Conservation (phyloP, 2,329 filamentous ascomycete species). For the Penicillium olsonii region DNA sequence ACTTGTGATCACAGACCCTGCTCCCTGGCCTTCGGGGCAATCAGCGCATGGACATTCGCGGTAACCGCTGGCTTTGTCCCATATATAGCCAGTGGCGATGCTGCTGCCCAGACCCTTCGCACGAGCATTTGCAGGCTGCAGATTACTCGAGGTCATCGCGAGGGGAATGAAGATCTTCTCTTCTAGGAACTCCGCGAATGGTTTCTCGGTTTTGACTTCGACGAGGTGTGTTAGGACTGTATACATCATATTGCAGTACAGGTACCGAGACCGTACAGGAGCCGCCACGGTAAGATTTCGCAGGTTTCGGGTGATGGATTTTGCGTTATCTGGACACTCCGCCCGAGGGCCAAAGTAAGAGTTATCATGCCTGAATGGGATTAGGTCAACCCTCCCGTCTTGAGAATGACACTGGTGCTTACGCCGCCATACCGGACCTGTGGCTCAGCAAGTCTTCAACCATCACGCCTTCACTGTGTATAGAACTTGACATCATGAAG, state of each 20-base stretch:
- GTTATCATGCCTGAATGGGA: slow-evolving; percentile 35
- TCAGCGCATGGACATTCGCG: slow-evolving; percentile 29
- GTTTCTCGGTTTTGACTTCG: slow-evolving; percentile 43
- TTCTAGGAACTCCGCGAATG: slow-evolving; percentile 45
- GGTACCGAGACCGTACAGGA: slow-evolving; percentile 49
- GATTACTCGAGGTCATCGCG: slow-evolving; percentile 40
- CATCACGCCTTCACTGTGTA: slow-evolving; percentile 43
- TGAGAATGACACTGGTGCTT: slow-evolving; percentile 25
- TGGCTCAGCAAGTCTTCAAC: slow-evolving; percentile 59
- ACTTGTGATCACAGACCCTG: slow-evolving; percentile 45
- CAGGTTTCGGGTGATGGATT: slow-evolving; percentile 46
- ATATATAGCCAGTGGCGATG: slow-evolving; percentile 49
- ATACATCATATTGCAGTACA: slow-evolving; percentile 58
- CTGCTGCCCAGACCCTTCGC: slow-evolving; percentile 23
- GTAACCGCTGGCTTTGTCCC: slow-evolving; percentile 31
- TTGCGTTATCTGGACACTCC: slow-evolving; percentile 31
- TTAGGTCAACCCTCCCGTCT: slow-evolving; percentile 12
- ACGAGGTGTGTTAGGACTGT: slow-evolving; percentile 48
- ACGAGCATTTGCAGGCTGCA: slow-evolving; percentile 39
- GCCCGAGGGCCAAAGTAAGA: slow-evolving; percentile 34
- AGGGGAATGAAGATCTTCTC: slow-evolving; percentile 49
- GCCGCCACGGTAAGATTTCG: slow-evolving; percentile 48
- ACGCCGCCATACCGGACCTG: slow-evolving; percentile 52
- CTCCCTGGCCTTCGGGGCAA: slow-evolving; percentile 40
- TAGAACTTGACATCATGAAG: slow-evolving; percentile 48